Conservation (phyloP, 2,329 filamentous ascomycete species). For the Alternaria gaisen region DNA sequence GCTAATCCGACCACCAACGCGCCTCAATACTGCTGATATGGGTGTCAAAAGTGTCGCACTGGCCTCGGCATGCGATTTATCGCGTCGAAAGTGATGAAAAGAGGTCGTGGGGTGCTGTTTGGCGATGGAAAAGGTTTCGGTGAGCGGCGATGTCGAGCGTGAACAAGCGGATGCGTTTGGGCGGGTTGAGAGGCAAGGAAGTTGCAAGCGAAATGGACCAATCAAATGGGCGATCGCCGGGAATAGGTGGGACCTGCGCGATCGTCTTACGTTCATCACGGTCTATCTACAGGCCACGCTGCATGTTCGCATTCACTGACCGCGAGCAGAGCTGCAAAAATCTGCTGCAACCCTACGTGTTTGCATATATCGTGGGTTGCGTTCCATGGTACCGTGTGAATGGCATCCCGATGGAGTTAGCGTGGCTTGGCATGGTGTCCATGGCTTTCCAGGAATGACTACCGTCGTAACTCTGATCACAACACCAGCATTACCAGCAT, state of each 20-base stretch:
- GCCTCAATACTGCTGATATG: slow-evolving; percentile 41
- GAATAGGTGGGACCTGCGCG: slow-evolving; percentile 13
- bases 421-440: background rate
- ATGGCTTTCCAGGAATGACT: background rate
- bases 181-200: slow-evolving; percentile 17
- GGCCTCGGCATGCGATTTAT: slow-evolving; percentile 32
- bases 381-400: slow-evolving; percentile 17
- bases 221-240: slow-evolving; percentile 6
- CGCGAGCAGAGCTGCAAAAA: background rate
- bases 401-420: slow-evolving; percentile 13
- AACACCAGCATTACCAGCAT: background rate
- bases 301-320: background rate
- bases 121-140: slow-evolving; percentile 28
- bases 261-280: slow-evolving; percentile 4
- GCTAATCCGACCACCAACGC: slow-evolving; percentile 36
- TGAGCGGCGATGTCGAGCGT: slow-evolving; percentile 20
- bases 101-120: slow-evolving; percentile 23
- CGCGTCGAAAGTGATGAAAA: slow-evolving; percentile 33
- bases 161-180: slow-evolving; percentile 19
- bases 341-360: slow-evolving; percentile 1
- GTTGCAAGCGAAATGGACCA: slow-evolving; percentile 14
- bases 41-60: slow-evolving; percentile 41
- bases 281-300: background rate
- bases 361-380: slow-evolving; percentile 7
- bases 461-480: background rate